These are phyloP conservation scores for Linaria vulgaris DNA, from an alignment of 257 asterid species.

Conservation along the genomic window DNA sequence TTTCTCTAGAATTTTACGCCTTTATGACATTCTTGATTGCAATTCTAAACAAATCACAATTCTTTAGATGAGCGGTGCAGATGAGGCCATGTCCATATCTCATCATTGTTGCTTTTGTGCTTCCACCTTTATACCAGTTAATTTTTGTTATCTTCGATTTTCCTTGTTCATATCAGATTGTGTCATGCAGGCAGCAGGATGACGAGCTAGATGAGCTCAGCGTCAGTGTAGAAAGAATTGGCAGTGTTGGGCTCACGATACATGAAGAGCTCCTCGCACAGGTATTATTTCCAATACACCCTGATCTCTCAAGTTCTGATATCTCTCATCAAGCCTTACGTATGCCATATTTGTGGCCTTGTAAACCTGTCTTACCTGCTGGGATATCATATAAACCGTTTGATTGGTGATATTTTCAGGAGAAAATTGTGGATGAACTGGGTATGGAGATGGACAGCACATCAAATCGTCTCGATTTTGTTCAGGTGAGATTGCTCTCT, in stretches of 20 bases:
- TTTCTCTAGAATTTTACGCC: too few relatives aligned
- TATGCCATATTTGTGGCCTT: conserved; percentile 6
- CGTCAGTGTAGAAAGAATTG: conserved; percentile 85
- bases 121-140: conserved; percentile 5
- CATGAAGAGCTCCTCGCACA: conserved; percentile 96
- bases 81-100: background rate
- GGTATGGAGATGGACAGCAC: conserved; percentile 95
- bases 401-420: conserved; percentile 46
- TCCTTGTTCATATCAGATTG: conserved; percentile 16
- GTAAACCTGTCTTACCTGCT: background rate
- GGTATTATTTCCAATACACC: conserved; percentile 38
- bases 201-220: conserved; percentile 88
- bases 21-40: too few relatives aligned
- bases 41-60: background rate
- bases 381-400: background rate
- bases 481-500: conserved; percentile 58
- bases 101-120: background rate
- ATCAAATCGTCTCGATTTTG: conserved; percentile 94
- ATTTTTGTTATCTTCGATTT: conserved; percentile 17
- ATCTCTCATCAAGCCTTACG: background rate
- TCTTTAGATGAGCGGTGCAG: background rate
- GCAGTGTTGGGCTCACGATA: conserved; percentile 94
- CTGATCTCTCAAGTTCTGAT: background rate
- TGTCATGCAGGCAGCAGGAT: conserved; percentile 61
- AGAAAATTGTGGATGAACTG: conserved; percentile 74